These are phyloP conservation scores for Syzygium aqueum DNA, from an alignment of 345 rosid species.

Conservation along the genomic window DNA sequence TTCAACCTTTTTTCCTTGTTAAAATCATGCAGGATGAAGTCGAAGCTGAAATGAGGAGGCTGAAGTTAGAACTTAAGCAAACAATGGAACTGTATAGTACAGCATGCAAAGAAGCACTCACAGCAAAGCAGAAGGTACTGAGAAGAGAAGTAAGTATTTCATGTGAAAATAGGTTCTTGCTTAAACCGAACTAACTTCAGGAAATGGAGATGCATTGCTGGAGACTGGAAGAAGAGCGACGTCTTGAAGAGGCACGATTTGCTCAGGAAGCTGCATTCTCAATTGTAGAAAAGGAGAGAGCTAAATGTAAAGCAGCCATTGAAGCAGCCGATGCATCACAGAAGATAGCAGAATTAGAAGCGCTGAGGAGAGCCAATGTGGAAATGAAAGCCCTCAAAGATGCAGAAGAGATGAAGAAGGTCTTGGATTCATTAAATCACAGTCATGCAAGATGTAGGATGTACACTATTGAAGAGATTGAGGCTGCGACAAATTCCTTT, in stretches of 20 bases:
- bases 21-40: constrained; percentile 45
- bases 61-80: constrained; percentile 76
- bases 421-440: constrained; percentile 13
- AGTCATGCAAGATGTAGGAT: constrained; percentile 49
- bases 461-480: constrained; percentile 71
- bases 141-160: not conserved
- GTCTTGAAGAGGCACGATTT: constrained; percentile 40
- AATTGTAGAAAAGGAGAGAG: constrained; percentile 49
- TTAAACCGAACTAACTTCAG: constrained; percentile 17
- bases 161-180: not conserved
- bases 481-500: constrained; percentile 63
- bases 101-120: constrained; percentile 84
- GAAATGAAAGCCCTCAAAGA: constrained; percentile 51
- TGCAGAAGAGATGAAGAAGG: constrained; percentile 28
- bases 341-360: constrained; percentile 50
- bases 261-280: constrained; percentile 63
- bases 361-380: constrained; percentile 36
- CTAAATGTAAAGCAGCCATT: constrained; percentile 45
- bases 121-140: constrained; percentile 71
- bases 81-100: constrained; percentile 73
- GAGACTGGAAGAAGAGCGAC: constrained; percentile 53
- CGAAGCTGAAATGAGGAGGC: constrained; percentile 79
- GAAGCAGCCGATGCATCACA: constrained; percentile 65
- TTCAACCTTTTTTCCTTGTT: not conserved
- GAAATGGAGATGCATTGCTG: constrained; percentile 64